A percentile compares a stretch with the other conserved stretches of the same genome.
Conservation (phyloP, 108 stramenopile species). For the Nitzschia sp. region DNA sequence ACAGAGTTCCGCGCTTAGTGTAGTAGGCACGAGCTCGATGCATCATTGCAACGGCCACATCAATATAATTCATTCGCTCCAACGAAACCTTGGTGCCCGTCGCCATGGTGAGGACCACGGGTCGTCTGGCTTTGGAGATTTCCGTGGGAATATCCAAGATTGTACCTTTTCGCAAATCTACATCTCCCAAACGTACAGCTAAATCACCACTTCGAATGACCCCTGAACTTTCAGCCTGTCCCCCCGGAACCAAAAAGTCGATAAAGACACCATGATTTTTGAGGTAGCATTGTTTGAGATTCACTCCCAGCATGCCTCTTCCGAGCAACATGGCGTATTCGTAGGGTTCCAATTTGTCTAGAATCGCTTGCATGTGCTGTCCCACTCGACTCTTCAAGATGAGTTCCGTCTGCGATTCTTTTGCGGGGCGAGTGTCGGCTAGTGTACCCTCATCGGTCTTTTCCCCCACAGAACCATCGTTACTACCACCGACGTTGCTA, state of each 20-base stretch:
- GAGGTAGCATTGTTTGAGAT: slow-evolving; percentile 76
- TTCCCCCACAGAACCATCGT: not conserved
- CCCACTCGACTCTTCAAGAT: slow-evolving; percentile 48
- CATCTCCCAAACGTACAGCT: slow-evolving; percentile 61
- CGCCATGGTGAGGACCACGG: slow-evolving; percentile 61
- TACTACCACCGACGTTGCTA: not conserved
- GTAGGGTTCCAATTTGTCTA: slow-evolving; percentile 48
- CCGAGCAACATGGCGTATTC: slow-evolving; percentile 79
- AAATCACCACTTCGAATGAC: slow-evolving; percentile 70
- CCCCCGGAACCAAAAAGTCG: slow-evolving; percentile 72
- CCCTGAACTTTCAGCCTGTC: slow-evolving; percentile 68
- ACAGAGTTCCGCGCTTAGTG: slow-evolving; percentile 11
- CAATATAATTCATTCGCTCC: slow-evolving; percentile 52
- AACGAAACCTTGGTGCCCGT: slow-evolving; percentile 46
- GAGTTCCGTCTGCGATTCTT: slow-evolving; percentile 47
- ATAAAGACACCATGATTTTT: slow-evolving; percentile 79
- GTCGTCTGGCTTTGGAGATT: slow-evolving; percentile 66
- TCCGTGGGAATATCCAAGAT: slow-evolving; percentile 62
- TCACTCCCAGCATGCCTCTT: slow-evolving; percentile 76
- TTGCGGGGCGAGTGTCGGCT: not conserved
- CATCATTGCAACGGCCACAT: slow-evolving; percentile 57
- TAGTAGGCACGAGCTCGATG: slow-evolving; percentile 33
- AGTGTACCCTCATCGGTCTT: slow-evolving; percentile 3
- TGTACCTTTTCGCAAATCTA: slow-evolving; percentile 69
- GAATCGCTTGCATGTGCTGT: slow-evolving; percentile 50